phyloP scores from a whole-genome alignment of 371 early-diverging fungal species.

The Quaeritorhiza haematococci region DNA sequence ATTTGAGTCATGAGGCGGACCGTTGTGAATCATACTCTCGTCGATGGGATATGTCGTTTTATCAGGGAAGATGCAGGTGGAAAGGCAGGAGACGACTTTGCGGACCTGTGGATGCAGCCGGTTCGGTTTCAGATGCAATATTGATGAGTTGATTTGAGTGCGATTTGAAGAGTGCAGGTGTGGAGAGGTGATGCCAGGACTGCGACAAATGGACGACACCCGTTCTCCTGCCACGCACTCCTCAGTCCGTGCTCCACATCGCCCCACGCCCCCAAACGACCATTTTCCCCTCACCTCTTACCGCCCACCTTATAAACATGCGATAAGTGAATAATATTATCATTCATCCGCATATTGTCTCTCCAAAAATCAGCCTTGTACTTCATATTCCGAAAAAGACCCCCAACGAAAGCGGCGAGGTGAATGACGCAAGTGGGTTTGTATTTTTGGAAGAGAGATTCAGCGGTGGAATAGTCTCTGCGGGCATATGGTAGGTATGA shows the following conservation, averaged over 20 bases:
- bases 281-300: background rate
- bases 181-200: background rate
- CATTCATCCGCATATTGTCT: constrained; percentile 78
- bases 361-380: constrained; percentile 74
- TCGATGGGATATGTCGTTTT: constrained; percentile 83
- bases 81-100: constrained; percentile 83
- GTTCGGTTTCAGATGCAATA: background rate
- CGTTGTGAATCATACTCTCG: constrained; percentile 83
- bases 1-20: constrained; percentile 82
- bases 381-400: constrained; percentile 82
- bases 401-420: constrained; percentile 83
- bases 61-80: constrained; percentile 86
- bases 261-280: no score
- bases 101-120: constrained; percentile 43
- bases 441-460: constrained; percentile 69
- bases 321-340: constrained; percentile 66
- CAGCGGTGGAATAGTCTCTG: constrained; percentile 60
- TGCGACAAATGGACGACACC: no score
- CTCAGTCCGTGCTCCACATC: no score
- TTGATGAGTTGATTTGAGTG: background rate
- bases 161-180: background rate
- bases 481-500: no score
- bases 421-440: constrained; percentile 80
- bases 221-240: no score
- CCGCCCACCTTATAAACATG: constrained; percentile 56